Conservation (phyloP, 345 rosid species). For the Camelina laxa region DNA sequence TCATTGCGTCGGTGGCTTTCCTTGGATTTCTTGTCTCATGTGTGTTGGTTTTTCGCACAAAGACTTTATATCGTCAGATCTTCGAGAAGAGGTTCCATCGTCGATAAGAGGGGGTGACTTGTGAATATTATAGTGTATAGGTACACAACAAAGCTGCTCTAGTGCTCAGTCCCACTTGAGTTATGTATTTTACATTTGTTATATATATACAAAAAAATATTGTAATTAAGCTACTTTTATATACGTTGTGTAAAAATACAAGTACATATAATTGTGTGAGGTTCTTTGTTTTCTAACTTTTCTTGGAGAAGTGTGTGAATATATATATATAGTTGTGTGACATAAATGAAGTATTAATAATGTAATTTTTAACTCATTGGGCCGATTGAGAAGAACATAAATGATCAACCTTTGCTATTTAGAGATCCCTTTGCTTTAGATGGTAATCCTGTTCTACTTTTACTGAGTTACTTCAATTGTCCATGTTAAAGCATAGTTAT, state of each 20-base stretch:
- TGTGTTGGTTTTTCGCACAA: constrained; percentile 60
- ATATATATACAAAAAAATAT: not conserved
- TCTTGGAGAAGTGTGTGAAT: not conserved
- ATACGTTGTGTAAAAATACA: not conserved
- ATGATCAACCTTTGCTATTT: constrained; percentile 19
- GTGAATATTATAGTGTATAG: not conserved
- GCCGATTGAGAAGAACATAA: constrained; percentile 12
- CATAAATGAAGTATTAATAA: constrained; percentile 8
- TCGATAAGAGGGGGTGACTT: not conserved
- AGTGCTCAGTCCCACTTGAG: constrained; percentile 3
- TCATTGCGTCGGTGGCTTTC: constrained; percentile 67
- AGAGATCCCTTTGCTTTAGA: not conserved
- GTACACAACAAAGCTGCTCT: too few relatives aligned
- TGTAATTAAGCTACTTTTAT: not conserved
- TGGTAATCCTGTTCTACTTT: not conserved
- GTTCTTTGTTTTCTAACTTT: constrained; percentile 7
- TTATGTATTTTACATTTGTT: not conserved
- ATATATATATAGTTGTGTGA: constrained; percentile 19
- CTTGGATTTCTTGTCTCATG: constrained; percentile 62
- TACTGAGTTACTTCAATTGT: not conserved
- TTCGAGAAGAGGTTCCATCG: constrained; percentile 52
- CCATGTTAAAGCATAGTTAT: not conserved
- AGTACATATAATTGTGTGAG: not conserved
- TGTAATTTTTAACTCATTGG: not conserved
- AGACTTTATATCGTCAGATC: constrained; percentile 56